These are phyloP conservation scores for Tylopilus plumbeoviolaceoides DNA, from an alignment of 768 basidiomycete species.

Conservation along the genomic window DNA sequence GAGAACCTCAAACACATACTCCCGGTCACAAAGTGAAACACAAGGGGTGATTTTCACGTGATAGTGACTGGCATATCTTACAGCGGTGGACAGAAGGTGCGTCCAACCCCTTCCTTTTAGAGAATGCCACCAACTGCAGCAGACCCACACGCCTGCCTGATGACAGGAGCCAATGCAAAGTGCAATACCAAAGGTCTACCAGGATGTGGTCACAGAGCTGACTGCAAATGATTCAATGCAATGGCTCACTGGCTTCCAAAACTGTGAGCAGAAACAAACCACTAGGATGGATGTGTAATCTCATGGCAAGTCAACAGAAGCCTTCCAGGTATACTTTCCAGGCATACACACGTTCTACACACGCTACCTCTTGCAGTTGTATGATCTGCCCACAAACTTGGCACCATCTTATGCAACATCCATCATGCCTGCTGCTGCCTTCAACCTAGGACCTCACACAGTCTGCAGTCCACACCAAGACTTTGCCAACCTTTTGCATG, in stretches of 20 bases:
- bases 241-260: constrained; percentile 1
- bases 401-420: neutral
- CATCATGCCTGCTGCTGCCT: neutral
- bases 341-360: neutral
- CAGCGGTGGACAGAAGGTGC: neutral
- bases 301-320: neutral
- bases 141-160: too few species aligned
- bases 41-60: neutral
- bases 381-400: fast-evolving
- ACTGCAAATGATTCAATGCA: neutral
- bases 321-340: neutral
- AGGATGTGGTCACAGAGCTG: neutral
- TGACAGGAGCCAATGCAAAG: neutral
- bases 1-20: too few species aligned
- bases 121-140: too few species aligned
- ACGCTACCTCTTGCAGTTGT: neutral
- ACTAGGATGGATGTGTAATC: too few species aligned
- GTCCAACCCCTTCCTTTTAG: too few species aligned
- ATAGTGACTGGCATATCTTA: neutral
- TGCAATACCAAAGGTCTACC: fast-evolving
- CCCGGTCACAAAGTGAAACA: neutral
- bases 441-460: too few species aligned
- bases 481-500: constrained; percentile 1
- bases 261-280: neutral
- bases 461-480: constrained; percentile 1